Evolutionary conservation across 2,329 filamentous ascomycete species (phyloP).

Genomic region (Botrytis paeoniae): DNA sequence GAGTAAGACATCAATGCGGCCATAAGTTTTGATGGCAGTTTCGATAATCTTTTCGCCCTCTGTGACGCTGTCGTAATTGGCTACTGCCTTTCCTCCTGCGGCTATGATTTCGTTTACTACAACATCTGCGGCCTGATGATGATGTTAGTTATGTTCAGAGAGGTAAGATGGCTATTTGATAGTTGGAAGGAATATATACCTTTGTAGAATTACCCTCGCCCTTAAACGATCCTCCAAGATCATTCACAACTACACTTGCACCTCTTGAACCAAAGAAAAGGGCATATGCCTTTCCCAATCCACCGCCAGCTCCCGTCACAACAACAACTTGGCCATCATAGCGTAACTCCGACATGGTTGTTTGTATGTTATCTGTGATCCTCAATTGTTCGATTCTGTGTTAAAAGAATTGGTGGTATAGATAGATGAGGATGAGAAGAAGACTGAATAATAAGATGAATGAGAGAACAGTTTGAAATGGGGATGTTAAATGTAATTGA

Average conservation of each 20-base stretch:
- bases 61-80: constrained; percentile 96
- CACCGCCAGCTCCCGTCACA: constrained; percentile 81
- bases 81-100: constrained; percentile 90
- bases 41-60: constrained; percentile 93
- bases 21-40: constrained; percentile 75
- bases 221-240: constrained; percentile 88
- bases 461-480: neutral
- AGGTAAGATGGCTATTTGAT: neutral
- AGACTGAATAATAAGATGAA: neutral
- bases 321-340: constrained; percentile 89
- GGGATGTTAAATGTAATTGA: neutral
- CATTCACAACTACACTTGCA: constrained; percentile 94
- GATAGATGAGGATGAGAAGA: neutral
- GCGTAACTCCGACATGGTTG: constrained; percentile 58
- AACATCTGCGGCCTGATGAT: constrained; percentile 69
- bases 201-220: constrained; percentile 85
- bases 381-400: neutral
- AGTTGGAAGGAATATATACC: constrained; percentile 47
- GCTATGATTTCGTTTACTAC: constrained; percentile 81
- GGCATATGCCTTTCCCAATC: constrained; percentile 77
- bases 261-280: constrained; percentile 87
- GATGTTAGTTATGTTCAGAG: constrained; percentile 19
- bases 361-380: neutral
- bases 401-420: neutral
- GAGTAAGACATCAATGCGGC: constrained; percentile 89